A percentile compares a stretch with the other conserved stretches of the same genome.
Evolutionary conservation across 1,284 basidiomycete species (phyloP).

Genomic region (Irpex lacteus): DNA sequence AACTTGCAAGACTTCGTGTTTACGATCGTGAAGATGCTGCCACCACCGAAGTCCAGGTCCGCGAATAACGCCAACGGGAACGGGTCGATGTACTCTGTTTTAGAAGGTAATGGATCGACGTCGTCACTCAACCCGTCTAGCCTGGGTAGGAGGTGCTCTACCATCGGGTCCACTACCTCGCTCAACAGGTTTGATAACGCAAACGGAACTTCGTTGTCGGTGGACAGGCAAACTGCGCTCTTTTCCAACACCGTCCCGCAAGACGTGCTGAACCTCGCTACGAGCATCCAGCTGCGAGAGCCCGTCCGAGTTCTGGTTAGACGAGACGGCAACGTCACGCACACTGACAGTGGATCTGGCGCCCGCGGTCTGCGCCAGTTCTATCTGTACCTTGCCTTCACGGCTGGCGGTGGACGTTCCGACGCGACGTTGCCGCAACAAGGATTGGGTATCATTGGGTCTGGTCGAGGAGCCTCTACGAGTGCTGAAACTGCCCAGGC

Average conservation of each 20-base stretch:
- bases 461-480: slow-evolving; percentile 67
- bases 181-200: slow-evolving; percentile 23
- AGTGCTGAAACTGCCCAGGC: slow-evolving; percentile 86
- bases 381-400: slow-evolving; percentile 91
- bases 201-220: slow-evolving; percentile 27
- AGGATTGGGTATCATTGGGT: slow-evolving; percentile 88
- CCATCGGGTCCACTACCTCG: slow-evolving; percentile 45
- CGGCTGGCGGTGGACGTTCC: slow-evolving; percentile 67
- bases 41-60: slow-evolving; percentile 77
- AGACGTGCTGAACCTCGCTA: slow-evolving; percentile 88
- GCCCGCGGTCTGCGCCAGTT: slow-evolving; percentile 88
- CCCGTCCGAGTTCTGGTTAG: slow-evolving; percentile 95
- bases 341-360: slow-evolving; percentile 65
- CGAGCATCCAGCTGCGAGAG: slow-evolving; percentile 86
- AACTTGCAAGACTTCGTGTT: slow-evolving; percentile 96
- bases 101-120: slow-evolving; percentile 46
- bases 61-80: slow-evolving; percentile 35
- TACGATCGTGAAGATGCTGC: slow-evolving; percentile 87
- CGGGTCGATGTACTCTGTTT: slow-evolving; percentile 39
- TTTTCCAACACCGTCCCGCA: slow-evolving; percentile 96
- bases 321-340: slow-evolving; percentile 86
- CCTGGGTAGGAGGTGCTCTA: slow-evolving; percentile 55
- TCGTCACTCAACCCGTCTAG: slow-evolving; percentile 45
- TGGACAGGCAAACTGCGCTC: slow-evolving; percentile 91
- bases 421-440: slow-evolving; percentile 55